Evolutionary conservation across 495 filamentous ascomycete genomes (phyloP).

Genomic region (Hamigera avellanea): DNA sequence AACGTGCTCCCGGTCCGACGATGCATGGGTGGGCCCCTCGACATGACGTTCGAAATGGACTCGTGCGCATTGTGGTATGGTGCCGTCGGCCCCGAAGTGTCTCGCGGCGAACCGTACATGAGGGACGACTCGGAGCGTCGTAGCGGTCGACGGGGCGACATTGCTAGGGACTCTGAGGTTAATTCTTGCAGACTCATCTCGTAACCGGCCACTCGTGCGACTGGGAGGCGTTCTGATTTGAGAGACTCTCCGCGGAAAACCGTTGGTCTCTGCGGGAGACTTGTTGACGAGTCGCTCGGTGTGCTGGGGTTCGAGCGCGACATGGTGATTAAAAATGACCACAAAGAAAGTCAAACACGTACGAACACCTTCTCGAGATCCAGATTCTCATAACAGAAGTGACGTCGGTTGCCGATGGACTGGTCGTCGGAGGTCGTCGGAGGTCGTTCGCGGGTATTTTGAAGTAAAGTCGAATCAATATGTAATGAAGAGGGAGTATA

Average conservation of each 20-base stretch:
- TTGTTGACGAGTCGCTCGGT: background rate
- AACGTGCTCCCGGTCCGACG: slow-evolving; percentile 33
- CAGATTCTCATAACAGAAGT: no score
- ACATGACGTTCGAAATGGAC: slow-evolving; percentile 1
- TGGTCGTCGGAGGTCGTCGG: no score
- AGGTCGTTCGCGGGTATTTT: no score
- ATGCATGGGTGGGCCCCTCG: slow-evolving; percentile 11
- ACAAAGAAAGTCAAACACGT: no score
- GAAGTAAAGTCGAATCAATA: no score
- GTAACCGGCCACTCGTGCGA: background rate
- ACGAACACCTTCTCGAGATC: no score
- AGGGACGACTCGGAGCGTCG: slow-evolving; percentile 2
- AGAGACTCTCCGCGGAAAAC: no score
- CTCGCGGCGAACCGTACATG: background rate
- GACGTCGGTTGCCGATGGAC: no score
- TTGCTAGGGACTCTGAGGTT: slow-evolving; percentile 1
- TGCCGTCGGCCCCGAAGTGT: background rate
- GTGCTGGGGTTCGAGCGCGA: no score
- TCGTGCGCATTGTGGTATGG: background rate
- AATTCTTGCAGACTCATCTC: background rate
- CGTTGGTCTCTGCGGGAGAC: background rate
- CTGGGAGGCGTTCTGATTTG: no score
- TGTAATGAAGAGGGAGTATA: no score
- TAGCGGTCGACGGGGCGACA: slow-evolving; percentile 1
- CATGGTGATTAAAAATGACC: no score